These are phyloP conservation scores for Apiospora marii DNA, from an alignment of 2,329 filamentous ascomycete genomes.

Conservation along the genomic window DNA sequence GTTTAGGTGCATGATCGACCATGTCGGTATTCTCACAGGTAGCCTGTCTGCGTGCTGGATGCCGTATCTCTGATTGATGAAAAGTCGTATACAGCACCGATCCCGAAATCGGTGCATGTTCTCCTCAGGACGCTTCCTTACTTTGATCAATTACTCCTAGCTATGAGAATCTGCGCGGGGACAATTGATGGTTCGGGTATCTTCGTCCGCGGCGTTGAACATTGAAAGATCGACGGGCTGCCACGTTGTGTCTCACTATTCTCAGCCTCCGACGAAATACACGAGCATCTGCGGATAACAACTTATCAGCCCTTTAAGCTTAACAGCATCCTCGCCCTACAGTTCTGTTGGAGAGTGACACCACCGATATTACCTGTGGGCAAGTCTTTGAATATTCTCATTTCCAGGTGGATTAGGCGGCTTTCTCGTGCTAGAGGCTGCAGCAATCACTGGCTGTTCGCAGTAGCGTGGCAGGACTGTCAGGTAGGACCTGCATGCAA, in stretches of 20 bases:
- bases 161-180: fast-evolving
- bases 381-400: background rate
- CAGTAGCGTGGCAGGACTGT: constrained; percentile 5
- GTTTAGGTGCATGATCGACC: background rate
- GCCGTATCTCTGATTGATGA: too few relatives aligned
- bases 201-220: too few relatives aligned
- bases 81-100: background rate
- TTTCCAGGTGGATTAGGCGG: constrained; percentile 7
- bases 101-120: background rate
- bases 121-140: background rate
- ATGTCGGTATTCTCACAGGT: background rate
- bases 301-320: background rate
- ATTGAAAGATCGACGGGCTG: background rate
- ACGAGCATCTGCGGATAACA: background rate
- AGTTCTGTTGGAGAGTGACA: background rate
- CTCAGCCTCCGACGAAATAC: constrained; percentile 2
- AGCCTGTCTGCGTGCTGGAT: background rate
- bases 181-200: background rate
- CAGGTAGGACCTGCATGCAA: constrained; percentile 13
- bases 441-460: background rate
- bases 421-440: background rate
- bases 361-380: background rate
- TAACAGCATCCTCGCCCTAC: background rate
- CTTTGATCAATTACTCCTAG: background rate
- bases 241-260: constrained; percentile 2